Percentiles rank a stretch among this genome's conserved stretches.
Evolutionary conservation across 2,329 filamentous ascomycete genomes (phyloP).

Genomic region (Talaromyces rugulosus): DNA sequence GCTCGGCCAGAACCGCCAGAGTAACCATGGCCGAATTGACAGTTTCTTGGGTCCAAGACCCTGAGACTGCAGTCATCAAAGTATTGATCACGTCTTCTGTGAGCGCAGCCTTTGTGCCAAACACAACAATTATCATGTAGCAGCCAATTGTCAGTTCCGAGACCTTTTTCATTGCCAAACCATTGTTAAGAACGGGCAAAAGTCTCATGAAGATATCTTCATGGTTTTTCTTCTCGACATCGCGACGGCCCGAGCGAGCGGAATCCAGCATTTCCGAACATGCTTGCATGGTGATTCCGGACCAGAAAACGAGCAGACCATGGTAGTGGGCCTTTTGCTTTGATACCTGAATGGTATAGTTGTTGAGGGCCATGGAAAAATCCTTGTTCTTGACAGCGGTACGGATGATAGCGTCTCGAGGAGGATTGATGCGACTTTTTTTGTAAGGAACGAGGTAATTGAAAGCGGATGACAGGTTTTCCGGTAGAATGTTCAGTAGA

Average conservation of each 20-base stretch:
- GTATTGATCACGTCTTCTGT: conserved; percentile 76
- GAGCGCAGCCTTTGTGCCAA: conserved; percentile 77
- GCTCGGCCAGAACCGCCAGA: conserved; percentile 75
- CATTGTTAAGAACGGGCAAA: conserved; percentile 69
- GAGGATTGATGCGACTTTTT: conserved; percentile 68
- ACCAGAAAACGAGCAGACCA: conserved; percentile 83
- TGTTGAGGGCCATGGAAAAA: conserved; percentile 73
- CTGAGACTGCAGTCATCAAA: conserved; percentile 83
- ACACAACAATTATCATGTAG: conserved; percentile 84
- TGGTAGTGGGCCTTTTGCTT: conserved; percentile 69
- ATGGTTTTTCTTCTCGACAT: conserved; percentile 74
- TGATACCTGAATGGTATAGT: conserved; percentile 72
- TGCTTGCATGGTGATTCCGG: conserved; percentile 78
- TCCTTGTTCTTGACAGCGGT: conserved; percentile 72
- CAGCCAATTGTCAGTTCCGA: conserved; percentile 79
- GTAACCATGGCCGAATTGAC: conserved; percentile 71
- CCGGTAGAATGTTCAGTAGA: conserved; percentile 80
- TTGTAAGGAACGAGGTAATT: conserved; percentile 85
- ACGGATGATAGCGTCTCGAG: conserved; percentile 77
- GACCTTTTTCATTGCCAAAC: conserved; percentile 68
- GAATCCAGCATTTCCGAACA: conserved; percentile 77
- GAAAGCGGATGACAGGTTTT: conserved; percentile 66
- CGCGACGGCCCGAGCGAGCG: conserved; percentile 68
- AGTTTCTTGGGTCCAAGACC: conserved; percentile 72
- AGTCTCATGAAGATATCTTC: conserved; percentile 69